Percentiles rank a stretch among this genome's conserved stretches.
phyloP scores from a whole-genome alignment of 768 basidiomycete species.

The Basidioascus undulatus region DNA sequence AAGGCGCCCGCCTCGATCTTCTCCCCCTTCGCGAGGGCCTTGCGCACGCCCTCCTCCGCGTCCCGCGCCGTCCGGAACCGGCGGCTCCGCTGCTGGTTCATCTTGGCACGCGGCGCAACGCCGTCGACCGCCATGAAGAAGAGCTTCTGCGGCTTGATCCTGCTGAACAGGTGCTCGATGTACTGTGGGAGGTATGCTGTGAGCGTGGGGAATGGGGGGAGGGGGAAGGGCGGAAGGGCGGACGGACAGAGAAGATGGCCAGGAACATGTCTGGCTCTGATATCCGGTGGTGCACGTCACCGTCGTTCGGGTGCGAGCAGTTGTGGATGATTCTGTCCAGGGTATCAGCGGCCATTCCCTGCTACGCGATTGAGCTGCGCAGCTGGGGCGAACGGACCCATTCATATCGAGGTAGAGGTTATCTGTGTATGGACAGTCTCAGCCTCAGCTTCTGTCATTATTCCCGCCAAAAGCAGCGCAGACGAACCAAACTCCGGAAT shows the following conservation, averaged over 20 bases:
- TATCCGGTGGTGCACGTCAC: conserved; percentile 80
- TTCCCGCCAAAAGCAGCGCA: neutral
- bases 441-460: neutral
- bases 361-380: neutral
- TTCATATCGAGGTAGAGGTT: conserved; percentile 89
- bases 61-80: conserved; percentile 89
- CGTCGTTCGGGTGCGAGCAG: conserved; percentile 89
- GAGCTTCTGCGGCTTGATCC: conserved; percentile 90
- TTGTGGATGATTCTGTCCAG: conserved; percentile 29
- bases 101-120: conserved; percentile 89
- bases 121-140: conserved; percentile 99
- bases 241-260: conserved; percentile 82
- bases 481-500: conserved; percentile 83
- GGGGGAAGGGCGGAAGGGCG: no score
- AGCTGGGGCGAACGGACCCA: conserved; percentile 68
- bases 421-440: conserved; percentile 24
- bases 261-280: conserved; percentile 95
- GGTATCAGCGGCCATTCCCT: conserved; percentile 15
- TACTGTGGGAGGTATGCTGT: no score
- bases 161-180: conserved; percentile 84
- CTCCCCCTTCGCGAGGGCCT: conserved; percentile 71
- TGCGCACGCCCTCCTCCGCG: conserved; percentile 60
- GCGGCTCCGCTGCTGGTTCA: conserved; percentile 92
- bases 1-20: conserved; percentile 55
- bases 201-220: no score